Conservation (phyloP, 495 filamentous ascomycete species). For the Annulohypoxylon bovei region DNA sequence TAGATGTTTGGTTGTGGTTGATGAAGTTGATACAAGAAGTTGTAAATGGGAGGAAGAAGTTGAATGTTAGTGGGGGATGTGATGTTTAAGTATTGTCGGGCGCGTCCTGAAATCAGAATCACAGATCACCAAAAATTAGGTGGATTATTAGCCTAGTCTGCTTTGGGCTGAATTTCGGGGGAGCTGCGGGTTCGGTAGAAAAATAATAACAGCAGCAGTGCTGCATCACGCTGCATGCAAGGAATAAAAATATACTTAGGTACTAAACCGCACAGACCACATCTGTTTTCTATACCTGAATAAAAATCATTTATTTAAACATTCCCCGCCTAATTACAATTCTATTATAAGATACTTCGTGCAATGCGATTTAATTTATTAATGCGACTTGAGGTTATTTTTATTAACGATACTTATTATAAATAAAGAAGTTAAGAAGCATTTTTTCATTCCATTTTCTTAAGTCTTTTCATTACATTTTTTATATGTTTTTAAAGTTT, state of each 20-base stretch:
- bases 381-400: background rate
- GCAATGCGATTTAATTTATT: background rate
- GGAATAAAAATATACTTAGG: slow-evolving; percentile 14
- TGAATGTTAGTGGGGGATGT: slow-evolving; percentile 56
- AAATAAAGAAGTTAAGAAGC: background rate
- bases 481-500: background rate
- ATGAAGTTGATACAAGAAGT: slow-evolving; percentile 42
- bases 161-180: slow-evolving; percentile 44
- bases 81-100: slow-evolving; percentile 62
- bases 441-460: background rate
- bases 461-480: background rate
- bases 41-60: slow-evolving; percentile 50
- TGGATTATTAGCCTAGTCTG: slow-evolving; percentile 54
- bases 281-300: background rate
- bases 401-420: background rate
- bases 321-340: background rate
- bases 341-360: background rate
- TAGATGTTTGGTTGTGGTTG: slow-evolving; percentile 23
- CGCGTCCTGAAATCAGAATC: slow-evolving; percentile 56
- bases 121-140: slow-evolving; percentile 58
- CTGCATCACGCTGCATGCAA: slow-evolving; percentile 19
- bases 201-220: slow-evolving; percentile 29
- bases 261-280: slow-evolving; percentile 23
- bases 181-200: slow-evolving; percentile 31
- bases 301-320: slow-evolving; percentile 2